These are phyloP conservation scores for Solanum rostratum DNA, from an alignment of 257 asterid species.

Conservation along the genomic window DNA sequence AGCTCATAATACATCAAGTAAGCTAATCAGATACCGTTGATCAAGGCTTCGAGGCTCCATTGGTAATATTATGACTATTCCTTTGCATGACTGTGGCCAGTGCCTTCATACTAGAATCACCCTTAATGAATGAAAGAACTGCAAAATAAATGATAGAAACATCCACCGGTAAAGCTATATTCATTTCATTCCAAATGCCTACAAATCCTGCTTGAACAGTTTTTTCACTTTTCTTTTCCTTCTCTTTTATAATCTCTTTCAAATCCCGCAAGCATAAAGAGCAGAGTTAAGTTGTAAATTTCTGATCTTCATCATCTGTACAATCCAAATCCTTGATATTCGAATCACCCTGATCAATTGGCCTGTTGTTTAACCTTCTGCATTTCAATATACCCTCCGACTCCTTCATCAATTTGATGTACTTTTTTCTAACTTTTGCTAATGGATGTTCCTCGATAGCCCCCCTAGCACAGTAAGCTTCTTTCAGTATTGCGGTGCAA, in stretches of 20 bases:
- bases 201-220: neutral
- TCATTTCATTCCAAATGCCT: neutral
- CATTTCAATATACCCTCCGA: constrained; percentile 38
- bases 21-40: neutral
- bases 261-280: neutral
- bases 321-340: constrained; percentile 18
- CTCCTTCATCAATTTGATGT: constrained; percentile 58
- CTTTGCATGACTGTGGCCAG: neutral
- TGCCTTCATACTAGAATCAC: neutral
- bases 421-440: constrained; percentile 61
- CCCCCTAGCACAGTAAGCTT: constrained; percentile 45
- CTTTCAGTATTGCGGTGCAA: constrained; percentile 75
- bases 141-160: neutral
- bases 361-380: constrained; percentile 24
- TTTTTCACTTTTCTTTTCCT: neutral
- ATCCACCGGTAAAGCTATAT: neutral
- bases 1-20: neutral
- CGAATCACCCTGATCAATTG: constrained; percentile 4
- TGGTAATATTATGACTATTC: neutral
- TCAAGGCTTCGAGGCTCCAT: neutral
- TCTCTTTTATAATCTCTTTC: neutral
- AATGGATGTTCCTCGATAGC: constrained; percentile 63
- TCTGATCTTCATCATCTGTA: neutral
- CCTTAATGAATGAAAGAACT: neutral
- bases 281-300: neutral